phyloP scores from a whole-genome alignment of 352 stramenopile genomes.

The Phytophthora megakarya region DNA sequence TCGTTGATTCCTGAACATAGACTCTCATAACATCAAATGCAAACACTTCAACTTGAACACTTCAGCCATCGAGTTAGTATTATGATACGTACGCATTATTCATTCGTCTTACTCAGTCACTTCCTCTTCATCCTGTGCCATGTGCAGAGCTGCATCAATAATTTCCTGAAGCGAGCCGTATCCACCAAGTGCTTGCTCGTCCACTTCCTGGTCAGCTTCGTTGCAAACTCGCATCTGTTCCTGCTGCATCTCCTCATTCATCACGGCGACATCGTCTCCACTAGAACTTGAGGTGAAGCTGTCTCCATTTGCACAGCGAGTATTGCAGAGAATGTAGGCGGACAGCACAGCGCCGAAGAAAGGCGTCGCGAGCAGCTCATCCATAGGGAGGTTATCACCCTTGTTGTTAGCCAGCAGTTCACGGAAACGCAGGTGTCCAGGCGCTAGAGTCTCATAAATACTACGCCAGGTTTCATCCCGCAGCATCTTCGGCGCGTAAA shows the following conservation, averaged over 20 bases:
- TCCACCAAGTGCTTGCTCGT: slow-evolving; percentile 35
- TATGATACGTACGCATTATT: slow-evolving; percentile 22
- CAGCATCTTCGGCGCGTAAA: slow-evolving; percentile 79
- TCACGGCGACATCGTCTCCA: slow-evolving; percentile 23
- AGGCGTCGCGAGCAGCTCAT: slow-evolving; percentile 57
- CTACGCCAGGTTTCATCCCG: slow-evolving; percentile 68
- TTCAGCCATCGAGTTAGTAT: slow-evolving; percentile 20
- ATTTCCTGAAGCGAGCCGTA: slow-evolving; percentile 51
- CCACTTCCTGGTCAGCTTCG: slow-evolving; percentile 8
- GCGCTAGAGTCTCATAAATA: slow-evolving; percentile 72
- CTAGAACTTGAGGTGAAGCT: slow-evolving; percentile 33
- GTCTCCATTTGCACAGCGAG: slow-evolving; percentile 17
- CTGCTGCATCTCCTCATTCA: slow-evolving; percentile 16
- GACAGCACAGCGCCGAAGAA: slow-evolving; percentile 72
- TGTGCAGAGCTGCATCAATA: slow-evolving; percentile 61
- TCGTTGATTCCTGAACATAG: too few species aligned
- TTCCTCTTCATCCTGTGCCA: slow-evolving; percentile 72
- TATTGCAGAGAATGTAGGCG: slow-evolving; percentile 66
- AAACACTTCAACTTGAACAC: slow-evolving; percentile 16
- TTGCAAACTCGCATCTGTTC: slow-evolving; percentile 14
- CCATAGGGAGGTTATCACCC: slow-evolving; percentile 68
- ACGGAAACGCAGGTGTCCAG: slow-evolving; percentile 55
- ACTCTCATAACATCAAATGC: not conserved
- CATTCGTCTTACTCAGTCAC: slow-evolving; percentile 31
- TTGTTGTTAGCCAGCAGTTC: slow-evolving; percentile 67